phyloP scores from a whole-genome alignment of 805 yeast species.

The Komagataella phaffii region DNA sequence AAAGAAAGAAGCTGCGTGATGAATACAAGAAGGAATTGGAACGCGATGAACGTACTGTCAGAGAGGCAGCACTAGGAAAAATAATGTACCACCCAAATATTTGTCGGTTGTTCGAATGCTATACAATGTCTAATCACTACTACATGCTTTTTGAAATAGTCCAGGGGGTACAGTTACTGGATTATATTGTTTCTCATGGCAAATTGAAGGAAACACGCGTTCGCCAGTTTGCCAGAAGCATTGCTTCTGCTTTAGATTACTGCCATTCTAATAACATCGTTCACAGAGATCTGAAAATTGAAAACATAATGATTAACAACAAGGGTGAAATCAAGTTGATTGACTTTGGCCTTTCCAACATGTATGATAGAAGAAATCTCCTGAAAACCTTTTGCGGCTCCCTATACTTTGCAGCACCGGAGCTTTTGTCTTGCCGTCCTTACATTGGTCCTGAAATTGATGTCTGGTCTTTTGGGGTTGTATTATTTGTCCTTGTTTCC shows the following conservation, averaged over 20 bases:
- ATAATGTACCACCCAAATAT: constrained; percentile 85
- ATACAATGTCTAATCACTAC: constrained; percentile 92
- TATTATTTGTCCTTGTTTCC: constrained; percentile 85
- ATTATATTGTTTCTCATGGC: constrained; percentile 94
- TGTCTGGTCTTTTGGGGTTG: constrained; percentile 97
- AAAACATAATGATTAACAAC: constrained; percentile 87
- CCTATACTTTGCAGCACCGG: constrained; percentile 97
- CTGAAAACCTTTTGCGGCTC: constrained; percentile 96
- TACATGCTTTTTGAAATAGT: constrained; percentile 92
- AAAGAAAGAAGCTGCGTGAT: constrained; percentile 45
- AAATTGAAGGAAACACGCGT: constrained; percentile 89
- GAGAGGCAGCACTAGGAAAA: constrained; percentile 92
- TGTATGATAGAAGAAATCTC: constrained; percentile 57
- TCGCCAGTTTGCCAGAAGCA: constrained; percentile 86
- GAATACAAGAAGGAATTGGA: constrained; percentile 75
- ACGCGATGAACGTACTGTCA: constrained; percentile 80
- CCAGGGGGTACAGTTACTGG: constrained; percentile 95
- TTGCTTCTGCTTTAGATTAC: constrained; percentile 86
- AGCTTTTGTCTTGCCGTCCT: constrained; percentile 80
- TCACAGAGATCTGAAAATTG: constrained; percentile 93
- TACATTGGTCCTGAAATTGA: constrained; percentile 96
- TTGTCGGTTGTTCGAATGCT: constrained; percentile 84
- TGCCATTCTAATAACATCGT: constrained; percentile 91
- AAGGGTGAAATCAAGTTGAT: constrained; percentile 91
- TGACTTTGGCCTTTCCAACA: constrained; percentile 90